A percentile compares a stretch with the other conserved stretches of the same genome.
These are phyloP conservation scores for Xylariomycetidae sp. DNA, from an alignment of 2,329 filamentous ascomycete genomes.

Conservation along the genomic window DNA sequence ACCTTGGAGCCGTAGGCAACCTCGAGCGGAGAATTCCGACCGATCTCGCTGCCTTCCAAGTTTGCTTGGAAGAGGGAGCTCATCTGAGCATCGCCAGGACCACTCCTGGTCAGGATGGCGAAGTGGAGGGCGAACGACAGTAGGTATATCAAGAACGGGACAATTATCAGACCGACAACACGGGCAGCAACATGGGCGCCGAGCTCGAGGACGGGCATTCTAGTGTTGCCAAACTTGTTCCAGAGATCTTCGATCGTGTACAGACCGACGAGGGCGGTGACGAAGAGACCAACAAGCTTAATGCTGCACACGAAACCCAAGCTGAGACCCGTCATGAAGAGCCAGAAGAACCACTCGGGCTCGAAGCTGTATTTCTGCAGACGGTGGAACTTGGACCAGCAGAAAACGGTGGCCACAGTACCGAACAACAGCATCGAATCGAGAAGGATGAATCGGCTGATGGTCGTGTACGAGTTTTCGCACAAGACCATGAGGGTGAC, in stretches of 20 bases:
- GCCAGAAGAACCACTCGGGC: constrained; percentile 88
- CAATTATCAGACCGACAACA: constrained; percentile 77
- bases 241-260: constrained; percentile 97
- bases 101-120: constrained; percentile 84
- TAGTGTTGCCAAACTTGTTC: constrained; percentile 93
- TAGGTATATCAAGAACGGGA: constrained; percentile 88
- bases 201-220: constrained; percentile 65
- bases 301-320: constrained; percentile 98
- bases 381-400: constrained; percentile 95
- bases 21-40: constrained; percentile 89
- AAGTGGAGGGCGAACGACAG: constrained; percentile 96
- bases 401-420: constrained; percentile 94
- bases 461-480: constrained; percentile 99
- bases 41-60: constrained; percentile 85
- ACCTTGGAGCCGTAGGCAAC: constrained; percentile 82
- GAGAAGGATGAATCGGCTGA: constrained; percentile 94
- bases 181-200: constrained; percentile 74
- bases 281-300: constrained; percentile 96
- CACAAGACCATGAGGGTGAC: constrained; percentile 95
- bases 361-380: constrained; percentile 82
- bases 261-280: constrained; percentile 86
- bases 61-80: constrained; percentile 99
- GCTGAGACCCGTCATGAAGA: constrained; percentile 87
- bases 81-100: constrained; percentile 99
- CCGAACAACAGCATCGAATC: constrained; percentile 99